Base-by-base conservation (phyloP, 331 rosid genomes). In the Pyracantha coccinea region DNA sequence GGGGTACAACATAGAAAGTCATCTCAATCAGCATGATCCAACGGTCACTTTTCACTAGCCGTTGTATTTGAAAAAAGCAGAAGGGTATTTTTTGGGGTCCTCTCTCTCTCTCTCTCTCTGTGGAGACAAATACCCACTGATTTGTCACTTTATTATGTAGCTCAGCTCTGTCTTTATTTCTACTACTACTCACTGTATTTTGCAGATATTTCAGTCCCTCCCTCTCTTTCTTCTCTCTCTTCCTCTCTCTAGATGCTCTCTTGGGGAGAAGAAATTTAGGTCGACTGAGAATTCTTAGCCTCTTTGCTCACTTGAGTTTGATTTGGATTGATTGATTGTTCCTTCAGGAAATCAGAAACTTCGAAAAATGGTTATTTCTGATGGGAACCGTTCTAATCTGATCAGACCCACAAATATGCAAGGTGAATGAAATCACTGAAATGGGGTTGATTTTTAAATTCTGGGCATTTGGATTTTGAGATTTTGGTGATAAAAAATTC, bases 31-130 rank as follows among this genome's bases (percentile, higher is more conserved):
- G 19, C 65, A 20, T 23, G 72, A 91, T 87, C 91, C 73, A 91
- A 89, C 94, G 97, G 87, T 77, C 85, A 78, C 6, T 1, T 86
- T 45, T 75, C 47, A 88, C 88, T 91, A 91, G 96, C 97, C 97
- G 97, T 91, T 91, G 81, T 67, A 54, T 82, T 88, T 77, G 80
- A 87, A 87, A 78, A 80, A 60, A n/a, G 68, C 19, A 11, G 28
- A 29, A 69, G 54, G 27, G 69, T 77, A 59, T 57, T 62, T 28
- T 15, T 25, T 5, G 8, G 47, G 67, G 53, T 4, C 24, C 35
- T 32, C 67, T 63, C 75, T 63, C 68, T 45, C 53, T 45, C 17
- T 16, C 54, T 16, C 53, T 25, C 31, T n/a, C n/a, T n/a, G n/a
- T n/a, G n/a, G n/a, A n/a, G n/a, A 57, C 93, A 88, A 82, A 80